Percentiles rank a stretch among this genome's conserved stretches.
These are phyloP conservation scores for Penicillium psychrofluorescens DNA, from an alignment of 495 filamentous ascomycete species.

Conservation along the genomic window DNA sequence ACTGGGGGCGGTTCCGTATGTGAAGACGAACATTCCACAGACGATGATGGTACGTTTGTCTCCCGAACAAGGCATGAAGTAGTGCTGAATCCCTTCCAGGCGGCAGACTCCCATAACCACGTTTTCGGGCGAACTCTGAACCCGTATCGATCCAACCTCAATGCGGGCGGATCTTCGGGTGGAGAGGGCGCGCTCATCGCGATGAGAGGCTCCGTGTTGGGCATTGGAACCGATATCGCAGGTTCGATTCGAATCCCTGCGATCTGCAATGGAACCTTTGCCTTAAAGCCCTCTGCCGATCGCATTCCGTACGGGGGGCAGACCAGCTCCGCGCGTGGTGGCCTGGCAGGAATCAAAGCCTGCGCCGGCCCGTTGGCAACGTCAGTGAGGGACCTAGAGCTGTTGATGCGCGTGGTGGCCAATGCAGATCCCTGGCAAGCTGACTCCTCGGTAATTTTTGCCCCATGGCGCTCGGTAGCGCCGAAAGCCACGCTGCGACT, in stretches of 20 bases:
- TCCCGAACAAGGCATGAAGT: background rate
- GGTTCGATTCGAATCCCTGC: constrained; percentile 48
- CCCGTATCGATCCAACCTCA: constrained; percentile 36
- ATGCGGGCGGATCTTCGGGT: constrained; percentile 44
- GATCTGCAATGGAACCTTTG: constrained; percentile 28
- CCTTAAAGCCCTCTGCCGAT: too few relatives aligned
- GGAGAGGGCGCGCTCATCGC: constrained; percentile 54
- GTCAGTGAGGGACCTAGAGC: too few relatives aligned
- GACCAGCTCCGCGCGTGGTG: too few relatives aligned
- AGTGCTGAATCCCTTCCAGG: constrained; percentile 2
- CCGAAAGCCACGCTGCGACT: constrained; percentile 3
- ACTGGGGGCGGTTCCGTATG: constrained; percentile 44
- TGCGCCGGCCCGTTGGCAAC: too few relatives aligned
- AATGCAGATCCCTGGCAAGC: too few relatives aligned
- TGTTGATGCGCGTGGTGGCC: too few relatives aligned
- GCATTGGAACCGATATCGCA: constrained; percentile 52
- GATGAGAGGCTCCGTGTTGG: constrained; percentile 45
- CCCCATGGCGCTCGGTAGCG: constrained; percentile 7
- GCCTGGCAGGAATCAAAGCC: too few relatives aligned
- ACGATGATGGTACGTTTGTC: constrained; percentile 8
- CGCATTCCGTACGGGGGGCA: too few relatives aligned
- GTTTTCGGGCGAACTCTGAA: constrained; percentile 52
- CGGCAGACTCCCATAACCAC: constrained; percentile 20
- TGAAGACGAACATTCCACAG: constrained; percentile 55
- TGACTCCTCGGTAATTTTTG: constrained; percentile 1